These are phyloP conservation scores for Emericellopsis cladophorae DNA, from an alignment of 2,329 filamentous ascomycete genomes.

Conservation along the genomic window DNA sequence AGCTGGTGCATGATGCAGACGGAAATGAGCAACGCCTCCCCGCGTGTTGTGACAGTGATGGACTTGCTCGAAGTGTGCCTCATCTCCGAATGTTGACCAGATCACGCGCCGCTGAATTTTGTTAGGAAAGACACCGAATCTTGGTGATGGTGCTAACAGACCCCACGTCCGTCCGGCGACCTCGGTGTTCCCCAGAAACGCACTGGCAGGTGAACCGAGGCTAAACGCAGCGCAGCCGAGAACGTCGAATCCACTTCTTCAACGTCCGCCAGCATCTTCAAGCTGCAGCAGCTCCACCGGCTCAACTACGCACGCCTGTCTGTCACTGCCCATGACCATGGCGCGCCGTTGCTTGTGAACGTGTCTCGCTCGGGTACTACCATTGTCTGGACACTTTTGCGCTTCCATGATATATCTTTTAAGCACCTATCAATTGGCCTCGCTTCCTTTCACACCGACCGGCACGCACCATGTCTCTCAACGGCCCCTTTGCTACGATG, in stretches of 20 bases:
- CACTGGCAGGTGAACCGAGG: slow-evolving; percentile 7
- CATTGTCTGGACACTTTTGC: no score
- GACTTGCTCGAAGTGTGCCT: neutral
- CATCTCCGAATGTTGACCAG: neutral
- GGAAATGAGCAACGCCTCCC: no score
- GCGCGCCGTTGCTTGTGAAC: neutral
- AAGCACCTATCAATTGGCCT: neutral
- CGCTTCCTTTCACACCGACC: neutral
- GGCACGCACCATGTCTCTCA: slow-evolving; percentile 19
- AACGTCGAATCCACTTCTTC: neutral
- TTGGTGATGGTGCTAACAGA: neutral
- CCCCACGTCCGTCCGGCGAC: slow-evolving; percentile 3
- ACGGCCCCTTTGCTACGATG: slow-evolving; percentile 27
- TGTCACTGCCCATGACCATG: neutral
- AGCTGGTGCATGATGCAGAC: no score
- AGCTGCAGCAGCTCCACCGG: neutral
- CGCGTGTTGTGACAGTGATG: neutral
- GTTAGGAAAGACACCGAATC: slow-evolving; percentile 1
- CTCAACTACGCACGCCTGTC: neutral
- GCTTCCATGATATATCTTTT: no score
- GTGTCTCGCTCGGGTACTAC: neutral
- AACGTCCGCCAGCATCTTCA: neutral
- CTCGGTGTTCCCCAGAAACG: slow-evolving; percentile 5
- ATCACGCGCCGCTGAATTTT: neutral
- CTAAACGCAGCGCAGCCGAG: slow-evolving; percentile 5